Evolutionary conservation across 2,329 filamentous ascomycete genomes (phyloP), one percentile per base, ranked within the genome.

Genomic region (Clonostachys chloroleuca): DNA sequence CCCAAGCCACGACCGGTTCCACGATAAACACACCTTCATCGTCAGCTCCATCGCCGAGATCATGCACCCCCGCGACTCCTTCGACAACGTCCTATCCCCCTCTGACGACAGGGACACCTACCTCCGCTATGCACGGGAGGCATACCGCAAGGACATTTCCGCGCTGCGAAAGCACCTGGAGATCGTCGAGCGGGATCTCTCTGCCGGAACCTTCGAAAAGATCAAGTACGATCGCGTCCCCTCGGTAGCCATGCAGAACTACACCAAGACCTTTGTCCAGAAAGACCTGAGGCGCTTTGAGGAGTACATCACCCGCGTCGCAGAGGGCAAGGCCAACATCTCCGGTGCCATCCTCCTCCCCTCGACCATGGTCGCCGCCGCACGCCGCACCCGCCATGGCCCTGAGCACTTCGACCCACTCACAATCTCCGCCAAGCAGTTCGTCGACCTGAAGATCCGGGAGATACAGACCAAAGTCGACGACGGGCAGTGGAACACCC

Each of bases 221-320:
- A 83, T 84, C 65, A 66, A 77, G 42, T 84, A 83, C 54, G 69
- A 77, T n/a, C 70, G 69, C 2, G 63, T 84, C 0, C 78, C 80
- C 0, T 81, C 77, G 0, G 47, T 78, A 1, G 79, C 80, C 3
- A 83, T 84, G 78, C 68, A 73, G 40, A 67, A 68, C 4, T 79
- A 83, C 60, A 63, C 67, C 0, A 44, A 54, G 0, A 53, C 77
- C 4, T 83, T 84, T 52, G 62, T 68, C 1, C 57, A 59, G 36
- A 79, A 80, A 44, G 79, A 84, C 51, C 47, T 57, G 1, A 68
- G 70, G 1, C 66, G 67, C 10, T 83, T 83, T 57, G 60, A 64
- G 5, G 52, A 60, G 12, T 83, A 81, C 54, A 57, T 82, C 30
- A 56, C 68, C 5, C 56, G 68, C 1, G 77, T 83, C 5, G 69